Evolutionary conservation across 148 eudicot genomes (phyloP), one percentile per base, ranked within the genome.

Genomic region (Cornus kousa): DNA sequence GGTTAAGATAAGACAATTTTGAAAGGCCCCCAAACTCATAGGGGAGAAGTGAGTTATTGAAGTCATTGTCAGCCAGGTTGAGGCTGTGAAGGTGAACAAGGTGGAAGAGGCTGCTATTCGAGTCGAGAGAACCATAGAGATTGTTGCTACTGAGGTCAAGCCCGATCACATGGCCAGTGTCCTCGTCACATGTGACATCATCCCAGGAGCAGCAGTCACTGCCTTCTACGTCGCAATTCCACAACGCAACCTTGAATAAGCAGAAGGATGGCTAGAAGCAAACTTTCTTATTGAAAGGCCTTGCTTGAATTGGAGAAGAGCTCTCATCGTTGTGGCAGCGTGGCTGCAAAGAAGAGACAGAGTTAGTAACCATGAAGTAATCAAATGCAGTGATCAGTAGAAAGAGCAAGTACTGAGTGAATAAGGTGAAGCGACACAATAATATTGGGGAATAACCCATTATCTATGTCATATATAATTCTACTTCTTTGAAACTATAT

Each of bases 1-100:
- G 28, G 28, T 85, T 53, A 3, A 89, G 85, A 43, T 11, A 28
- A 70, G 20, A 60, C 37, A 87, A 55, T 43, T 74, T 69, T 9
- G 68, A 3, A 28, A 89, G 76, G 9, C 46, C 67, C 11, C 79
- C 77, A n/a, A 89, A 1, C n/a, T 22, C 73, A 28, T 77, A 46
- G 1, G 91, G 89, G 46, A 86, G 82, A 43, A 7, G 65, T 71
- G 88, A 83, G 9, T 68, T 32, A 65, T 73, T 78, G 76, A 89
- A 87, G 70, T 81, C 8, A 40, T 87, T 87, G 22, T 40, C 71
- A 10, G 88, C 75, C 28, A 28, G 28, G 28, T 28, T 28, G 28
- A 28, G 28, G 28, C 28, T 28, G 28, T 28, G 28, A 28, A 50
- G 88, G 46, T 83, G 68, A 24, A 14, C 22, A 19, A 88, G 88